Evolutionary conservation across 2,329 filamentous ascomycete species (phyloP).

Genomic region (Claviceps sp.): DNA sequence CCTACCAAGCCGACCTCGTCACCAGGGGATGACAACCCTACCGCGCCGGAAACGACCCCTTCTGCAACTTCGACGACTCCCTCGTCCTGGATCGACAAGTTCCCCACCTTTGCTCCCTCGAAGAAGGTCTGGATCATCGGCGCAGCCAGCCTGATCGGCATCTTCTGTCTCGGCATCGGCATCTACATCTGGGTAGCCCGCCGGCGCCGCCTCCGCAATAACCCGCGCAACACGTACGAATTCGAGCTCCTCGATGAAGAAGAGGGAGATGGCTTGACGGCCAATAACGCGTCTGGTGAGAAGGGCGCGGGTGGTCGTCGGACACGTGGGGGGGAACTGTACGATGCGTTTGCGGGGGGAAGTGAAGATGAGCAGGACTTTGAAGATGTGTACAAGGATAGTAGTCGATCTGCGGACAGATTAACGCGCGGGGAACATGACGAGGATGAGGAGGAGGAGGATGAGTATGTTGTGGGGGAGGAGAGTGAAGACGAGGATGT

Average conservation of each 20-base stretch:
- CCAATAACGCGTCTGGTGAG: conserved; percentile 18
- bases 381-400: conserved; percentile 27
- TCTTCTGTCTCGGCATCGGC: conserved; percentile 73
- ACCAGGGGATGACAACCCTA: not conserved
- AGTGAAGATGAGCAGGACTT: conserved; percentile 47
- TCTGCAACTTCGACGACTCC: conserved; percentile 16
- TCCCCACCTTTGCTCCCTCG: conserved; percentile 81
- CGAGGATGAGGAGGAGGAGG: conserved; percentile 12
- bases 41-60: not conserved
- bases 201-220: conserved; percentile 60
- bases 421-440: conserved; percentile 12
- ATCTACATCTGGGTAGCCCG: conserved; percentile 71
- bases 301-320: conserved; percentile 33
- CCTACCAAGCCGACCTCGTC: conserved; percentile 33
- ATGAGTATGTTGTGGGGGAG: conserved; percentile 38
- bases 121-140: conserved; percentile 92
- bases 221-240: conserved; percentile 72
- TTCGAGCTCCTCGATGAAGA: conserved; percentile 86
- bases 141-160: conserved; percentile 65
- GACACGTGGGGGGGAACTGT: conserved; percentile 72
- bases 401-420: conserved; percentile 14
- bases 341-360: conserved; percentile 93
- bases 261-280: conserved; percentile 46
- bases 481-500: conserved; percentile 28
- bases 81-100: conserved; percentile 69